Evolutionary conservation across 2,329 filamentous ascomycete genomes (phyloP), one percentile per base, ranked within the genome.

Genomic region (Verticillium isaacii): DNA sequence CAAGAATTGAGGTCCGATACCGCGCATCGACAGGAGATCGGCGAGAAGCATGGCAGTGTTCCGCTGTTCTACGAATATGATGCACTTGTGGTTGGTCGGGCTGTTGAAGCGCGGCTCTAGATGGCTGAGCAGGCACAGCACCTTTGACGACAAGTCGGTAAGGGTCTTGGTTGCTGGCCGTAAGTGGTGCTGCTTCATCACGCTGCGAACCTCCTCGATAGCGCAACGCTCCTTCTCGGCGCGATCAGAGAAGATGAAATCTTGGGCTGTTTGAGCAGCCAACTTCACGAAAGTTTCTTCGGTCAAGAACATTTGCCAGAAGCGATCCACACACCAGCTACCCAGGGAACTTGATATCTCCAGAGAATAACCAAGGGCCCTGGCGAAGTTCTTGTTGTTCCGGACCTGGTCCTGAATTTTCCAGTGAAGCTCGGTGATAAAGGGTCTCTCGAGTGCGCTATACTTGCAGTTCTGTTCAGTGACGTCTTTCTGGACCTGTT

Each of bases 21-120:
- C 72, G 1, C 78, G 69, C 19, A 84, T 80, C 41, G 74, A 73
- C 64, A 96, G 89, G 0, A 96, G 78, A 54, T 89, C 86, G 1
- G 84, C 78, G 1, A 99, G 78, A 17, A 96, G 74, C 19, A 86
- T 84, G 1, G 93, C 94, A 0, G 92, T 94, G 65, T 90, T 86
- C 50, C 93, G 83, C 71, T 89, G 84, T 64, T 92, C 82, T 0
- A 96, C 92, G 73, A 99, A 98, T 0, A 98, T 85, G 61, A 99
- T 96, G 69, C 92, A 96, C 19, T 88, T 87, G 32, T 82, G 79
- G 7, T 86, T 80, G 1, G 80, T 81, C 2, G 79, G 75, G 2
- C 80, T 74, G 36, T 82, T 76, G 68, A 93, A 97, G 58, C 89
- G 82, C 8, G 85, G 73, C 3, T 74, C 71, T 1, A 98, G 78